Evolutionary conservation across 768 basidiomycete species (phyloP), one percentile per base, ranked within the genome.

Genomic region (Mycena rebaudengoi): DNA sequence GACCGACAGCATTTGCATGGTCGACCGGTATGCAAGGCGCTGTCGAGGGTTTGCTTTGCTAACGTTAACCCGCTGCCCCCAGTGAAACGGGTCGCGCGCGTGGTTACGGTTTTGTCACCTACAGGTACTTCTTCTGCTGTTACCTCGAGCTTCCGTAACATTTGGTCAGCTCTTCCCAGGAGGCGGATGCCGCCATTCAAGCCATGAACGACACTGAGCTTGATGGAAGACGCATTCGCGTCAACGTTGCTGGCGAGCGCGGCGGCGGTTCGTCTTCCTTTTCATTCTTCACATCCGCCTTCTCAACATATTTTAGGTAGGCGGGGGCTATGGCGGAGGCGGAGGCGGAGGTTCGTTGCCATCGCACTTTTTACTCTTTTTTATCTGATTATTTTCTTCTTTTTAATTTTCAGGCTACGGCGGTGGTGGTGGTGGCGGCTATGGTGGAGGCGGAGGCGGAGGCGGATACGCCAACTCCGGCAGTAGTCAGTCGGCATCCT

Each of bases 101-200:
- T 75, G 96, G 96, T 73, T 98, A 98, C 78, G 96, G 96, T 62
- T 98, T 98, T 80, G 96, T 98, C 67, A 95, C 93, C 59, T 96
- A 83, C 77, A 76, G 81, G n/a, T n/a, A n/a, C n/a, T n/a, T n/a
- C n/a, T n/a, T n/a, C n/a, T n/a, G n/a, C n/a, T n/a, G n/a, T n/a
- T n/a, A n/a, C n/a, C n/a, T n/a, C n/a, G n/a, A n/a, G n/a, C n/a
- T n/a, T n/a, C n/a, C n/a, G n/a, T n/a, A n/a, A n/a, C n/a, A n/a
- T n/a, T n/a, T n/a, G n/a, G n/a, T n/a, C n/a, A n/a, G n/a, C n/a
- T 69, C 75, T 51, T 46, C 70, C 14, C 70, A 77, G 23, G 94
- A 97, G 77, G 96, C 96, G 44, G 79, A 91, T 20, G 81, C 81
- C 65, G 95, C 96, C 49, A 96, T 98, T 76, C 62, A 51, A 43